A percentile compares a stretch with the other conserved stretches of the same genome.
Conservation (phyloP, 768 basidiomycete genomes). For the Xerocomellus dryophilus region DNA sequence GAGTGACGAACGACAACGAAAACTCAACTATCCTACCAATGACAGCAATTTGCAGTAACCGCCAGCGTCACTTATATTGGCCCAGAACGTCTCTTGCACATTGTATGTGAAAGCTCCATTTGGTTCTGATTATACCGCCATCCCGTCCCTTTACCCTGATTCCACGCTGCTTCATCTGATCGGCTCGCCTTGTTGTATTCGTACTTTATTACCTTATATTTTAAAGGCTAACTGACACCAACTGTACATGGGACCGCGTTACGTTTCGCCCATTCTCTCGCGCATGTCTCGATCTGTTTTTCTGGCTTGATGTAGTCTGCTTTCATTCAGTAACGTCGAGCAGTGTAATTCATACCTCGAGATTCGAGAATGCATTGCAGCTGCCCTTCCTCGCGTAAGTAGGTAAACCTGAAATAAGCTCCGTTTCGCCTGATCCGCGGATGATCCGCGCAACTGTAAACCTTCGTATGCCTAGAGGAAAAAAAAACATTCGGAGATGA, state of each 20-base stretch:
- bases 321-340: constrained; percentile 8
- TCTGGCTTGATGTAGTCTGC: constrained; percentile 2
- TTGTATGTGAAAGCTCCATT: background rate
- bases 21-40: constrained; percentile 10
- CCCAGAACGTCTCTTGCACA: background rate
- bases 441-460: constrained; percentile 26
- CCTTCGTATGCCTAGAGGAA: constrained; percentile 7
- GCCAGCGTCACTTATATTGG: background rate
- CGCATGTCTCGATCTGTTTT: constrained; percentile 5
- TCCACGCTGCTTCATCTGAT: constrained; percentile 19
- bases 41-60: constrained; percentile 5
- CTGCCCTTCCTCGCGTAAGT: constrained; percentile 10
- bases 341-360: constrained; percentile 10
- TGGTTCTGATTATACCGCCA: constrained; percentile 9
- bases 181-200: constrained; percentile 21
- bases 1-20: constrained; percentile 28
- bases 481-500: constrained; percentile 27
- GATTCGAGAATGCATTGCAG: background rate
- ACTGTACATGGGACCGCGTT: constrained; percentile 15
- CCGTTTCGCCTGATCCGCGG: constrained; percentile 22
- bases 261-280: constrained; percentile 4
- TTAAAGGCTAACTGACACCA: constrained; percentile 28
- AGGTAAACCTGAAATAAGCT: constrained; percentile 9
- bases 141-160: constrained; percentile 2
- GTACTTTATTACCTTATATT: constrained; percentile 32